Conservation (phyloP, 768 basidiomycete genomes). For the Coprinellus micaceus region DNA sequence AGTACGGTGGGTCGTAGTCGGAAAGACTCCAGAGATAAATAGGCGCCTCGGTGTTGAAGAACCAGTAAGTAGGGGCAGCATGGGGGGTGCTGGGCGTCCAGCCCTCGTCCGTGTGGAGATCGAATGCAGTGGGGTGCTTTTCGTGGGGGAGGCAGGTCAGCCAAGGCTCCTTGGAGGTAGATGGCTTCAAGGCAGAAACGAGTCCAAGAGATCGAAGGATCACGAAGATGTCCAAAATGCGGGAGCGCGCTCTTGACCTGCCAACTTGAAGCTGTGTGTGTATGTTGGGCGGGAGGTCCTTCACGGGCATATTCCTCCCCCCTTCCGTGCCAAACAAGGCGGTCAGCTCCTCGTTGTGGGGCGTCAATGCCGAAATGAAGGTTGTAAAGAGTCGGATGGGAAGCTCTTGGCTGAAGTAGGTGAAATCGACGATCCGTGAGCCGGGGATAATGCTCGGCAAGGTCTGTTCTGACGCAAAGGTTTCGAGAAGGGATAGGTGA, state of each 20-base stretch:
- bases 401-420: conserved; percentile 61
- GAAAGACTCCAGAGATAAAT: conserved; percentile 58
- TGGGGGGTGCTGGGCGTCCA: conserved; percentile 43
- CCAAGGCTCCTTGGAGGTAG: conserved; percentile 37
- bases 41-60: conserved; percentile 51
- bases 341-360: conserved; percentile 54
- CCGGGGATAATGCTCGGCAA: conserved; percentile 45
- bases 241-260: conserved; percentile 52
- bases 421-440: conserved; percentile 54
- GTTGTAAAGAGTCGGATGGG: conserved; percentile 64
- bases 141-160: conserved; percentile 43
- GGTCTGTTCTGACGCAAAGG: conserved; percentile 37
- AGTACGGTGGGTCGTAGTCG: conserved; percentile 48
- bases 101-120: conserved; percentile 36
- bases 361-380: conserved; percentile 50
- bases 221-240: conserved; percentile 60
- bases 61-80: conserved; percentile 62
- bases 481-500: conserved; percentile 51
- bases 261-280: conserved; percentile 53
- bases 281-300: conserved; percentile 50
- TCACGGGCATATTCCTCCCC: conserved; percentile 47
- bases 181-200: conserved; percentile 52
- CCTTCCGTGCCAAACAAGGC: conserved; percentile 45
- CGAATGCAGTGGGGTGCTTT: conserved; percentile 45
- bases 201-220: conserved; percentile 56